These are phyloP conservation scores for Pythium insidiosum DNA, from an alignment of 352 stramenopile genomes.

Conservation along the genomic window DNA sequence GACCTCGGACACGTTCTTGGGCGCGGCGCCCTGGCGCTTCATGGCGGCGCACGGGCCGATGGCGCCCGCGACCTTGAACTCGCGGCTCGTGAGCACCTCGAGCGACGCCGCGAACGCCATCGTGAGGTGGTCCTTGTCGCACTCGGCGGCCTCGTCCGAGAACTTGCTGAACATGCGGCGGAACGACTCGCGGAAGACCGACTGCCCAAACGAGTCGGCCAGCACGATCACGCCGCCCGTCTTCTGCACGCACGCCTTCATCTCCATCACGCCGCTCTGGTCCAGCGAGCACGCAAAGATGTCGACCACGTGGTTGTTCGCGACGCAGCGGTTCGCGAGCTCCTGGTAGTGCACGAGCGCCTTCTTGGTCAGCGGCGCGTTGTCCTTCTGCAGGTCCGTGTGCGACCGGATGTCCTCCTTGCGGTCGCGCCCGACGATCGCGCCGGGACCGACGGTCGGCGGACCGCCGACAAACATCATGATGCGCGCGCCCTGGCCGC, in stretches of 20 bases:
- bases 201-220: slow-evolving; percentile 97
- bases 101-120: slow-evolving; percentile 95
- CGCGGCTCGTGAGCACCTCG: slow-evolving; percentile 94
- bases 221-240: slow-evolving; percentile 99
- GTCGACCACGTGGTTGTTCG: slow-evolving; percentile 95
- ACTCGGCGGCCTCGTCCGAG: slow-evolving; percentile 90
- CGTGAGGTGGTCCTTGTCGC: slow-evolving; percentile 92
- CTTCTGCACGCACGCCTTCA: slow-evolving; percentile 95
- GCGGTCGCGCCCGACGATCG: slow-evolving; percentile 93
- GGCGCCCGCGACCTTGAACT: slow-evolving; percentile 98
- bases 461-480: slow-evolving; percentile 99
- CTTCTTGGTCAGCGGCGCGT: slow-evolving; percentile 93
- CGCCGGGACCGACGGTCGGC: slow-evolving; percentile 93
- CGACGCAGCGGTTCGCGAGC: slow-evolving; percentile 89
- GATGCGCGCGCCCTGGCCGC: slow-evolving; percentile 92
- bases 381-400: slow-evolving; percentile 93
- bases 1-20: slow-evolving; percentile 94
- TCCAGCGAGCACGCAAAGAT: slow-evolving; percentile 99
- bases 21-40: slow-evolving; percentile 88
- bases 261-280: slow-evolving; percentile 97
- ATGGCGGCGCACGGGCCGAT: slow-evolving; percentile 96
- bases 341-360: slow-evolving; percentile 94
- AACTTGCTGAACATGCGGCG: slow-evolving; percentile 96
- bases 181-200: slow-evolving; percentile 98
- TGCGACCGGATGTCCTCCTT: slow-evolving; percentile 97